These are phyloP conservation scores for Solanum etuberosum DNA, from an alignment of 257 asterid genomes.

Conservation along the genomic window DNA sequence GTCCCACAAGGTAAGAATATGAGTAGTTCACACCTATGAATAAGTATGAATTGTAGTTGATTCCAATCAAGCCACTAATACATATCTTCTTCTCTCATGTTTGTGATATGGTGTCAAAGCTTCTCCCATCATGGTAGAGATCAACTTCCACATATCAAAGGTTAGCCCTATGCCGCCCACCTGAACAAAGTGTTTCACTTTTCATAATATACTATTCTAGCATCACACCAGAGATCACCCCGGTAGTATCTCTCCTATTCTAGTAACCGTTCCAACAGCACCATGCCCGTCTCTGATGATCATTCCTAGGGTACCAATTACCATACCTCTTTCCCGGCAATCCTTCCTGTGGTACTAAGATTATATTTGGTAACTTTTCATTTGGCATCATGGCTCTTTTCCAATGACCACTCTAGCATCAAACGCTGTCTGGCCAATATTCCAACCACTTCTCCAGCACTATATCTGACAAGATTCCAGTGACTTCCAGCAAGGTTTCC, in stretches of 20 bases:
- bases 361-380: neutral
- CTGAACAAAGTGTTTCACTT: neutral
- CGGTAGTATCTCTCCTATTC: neutral
- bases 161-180: neutral
- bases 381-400: neutral
- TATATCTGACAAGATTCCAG: neutral
- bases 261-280: neutral
- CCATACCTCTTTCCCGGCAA: neutral
- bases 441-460: neutral
- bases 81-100: neutral
- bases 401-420: neutral
- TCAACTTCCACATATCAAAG: neutral
- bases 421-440: neutral
- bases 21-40: neutral
- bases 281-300: neutral
- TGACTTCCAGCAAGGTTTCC: neutral
- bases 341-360: neutral
- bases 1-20: neutral
- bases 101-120: neutral
- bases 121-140: neutral
- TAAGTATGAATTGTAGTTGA: neutral
- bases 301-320: neutral
- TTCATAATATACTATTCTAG: neutral
- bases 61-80: neutral
- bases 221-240: neutral